Conservation (phyloP, 331 rosid genomes). For the Saraca asoca region DNA sequence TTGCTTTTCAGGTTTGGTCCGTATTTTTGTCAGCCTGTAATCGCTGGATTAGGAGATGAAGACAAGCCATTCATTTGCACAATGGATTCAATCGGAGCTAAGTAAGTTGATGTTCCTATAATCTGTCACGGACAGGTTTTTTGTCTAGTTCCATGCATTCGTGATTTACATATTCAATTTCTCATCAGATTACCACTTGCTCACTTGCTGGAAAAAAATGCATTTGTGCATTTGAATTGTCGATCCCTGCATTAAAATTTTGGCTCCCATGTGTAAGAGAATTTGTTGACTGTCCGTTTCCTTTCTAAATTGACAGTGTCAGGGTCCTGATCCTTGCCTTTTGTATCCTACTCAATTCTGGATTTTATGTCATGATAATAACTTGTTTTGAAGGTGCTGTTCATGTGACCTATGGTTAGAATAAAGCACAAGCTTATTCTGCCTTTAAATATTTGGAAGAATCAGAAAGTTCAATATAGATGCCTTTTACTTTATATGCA, state of each 20-base stretch:
- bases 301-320: not conserved
- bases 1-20: conserved; percentile 82
- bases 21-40: conserved; percentile 90
- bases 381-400: conserved; percentile 19
- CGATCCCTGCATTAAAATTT: too few species aligned
- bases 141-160: too few species aligned
- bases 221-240: too few species aligned
- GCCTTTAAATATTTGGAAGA: not conserved
- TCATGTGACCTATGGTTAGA: not conserved
- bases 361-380: not conserved
- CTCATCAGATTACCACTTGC: too few species aligned
- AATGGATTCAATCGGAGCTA: conserved; percentile 93
- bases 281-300: too few species aligned
- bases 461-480: not conserved
- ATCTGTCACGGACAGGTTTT: not conserved
- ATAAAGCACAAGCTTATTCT: not conserved
- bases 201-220: too few species aligned
- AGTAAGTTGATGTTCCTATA: conserved; percentile 53
- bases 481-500: conserved; percentile 40
- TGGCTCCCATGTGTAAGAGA: too few species aligned
- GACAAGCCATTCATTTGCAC: conserved; percentile 95
- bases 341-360: conserved; percentile 23
- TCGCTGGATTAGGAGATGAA: conserved; percentile 89
- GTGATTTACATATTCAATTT: too few species aligned
- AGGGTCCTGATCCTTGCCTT: not conserved